Base-by-base conservation (phyloP, 495 filamentous ascomycete genomes). In the Podospora pseudoanserina region DNA sequence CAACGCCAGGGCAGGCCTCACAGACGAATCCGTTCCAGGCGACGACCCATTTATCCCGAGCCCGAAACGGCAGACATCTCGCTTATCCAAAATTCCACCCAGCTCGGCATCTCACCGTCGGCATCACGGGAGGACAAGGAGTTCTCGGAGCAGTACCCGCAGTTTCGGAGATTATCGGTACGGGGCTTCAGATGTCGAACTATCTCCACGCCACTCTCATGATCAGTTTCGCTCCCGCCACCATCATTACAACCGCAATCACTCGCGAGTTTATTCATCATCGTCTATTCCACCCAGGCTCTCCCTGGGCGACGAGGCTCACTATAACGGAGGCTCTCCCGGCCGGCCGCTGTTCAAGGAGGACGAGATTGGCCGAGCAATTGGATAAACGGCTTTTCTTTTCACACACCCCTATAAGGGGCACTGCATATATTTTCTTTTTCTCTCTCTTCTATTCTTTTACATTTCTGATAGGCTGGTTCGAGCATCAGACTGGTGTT, bases 21-120 rank as follows among this genome's bases (percentile, higher is more conserved):
- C 82, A 9, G 82, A 85, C 63, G 82, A 84, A 67, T 76, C 77
- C 19, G 74, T 85, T 20, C 82, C 80, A 3, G 82, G 82, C 18
- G 82, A 80, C 68, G 79, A 80, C 6, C 80, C 82, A 4, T 85
- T 82, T 68, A 59, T 84, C 23, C 67, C 77, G 11, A 71, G 71
- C 15, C 77, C 79, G 16, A 80, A 74, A 56, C 79, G 78, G 27
- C 74, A 79, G 1, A 71, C 80, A 0, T 82, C 81, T 16, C 75
- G 82, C 20, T 69, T 84, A 15, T 78, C 81, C 66, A 85, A 85
- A 53, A 64, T 77, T 18, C 78, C 78, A 15, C 79, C 79, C 6
- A 62, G 30, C 30, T 67, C 70, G 20, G 69, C 69, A 11, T 68
- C 75, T n/a, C 77, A 76, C 3, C 72, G 75, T 9, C 70, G 68